Evolutionary conservation across 495 filamentous ascomycete genomes (phyloP).

Genomic region (Penicillium silybi): DNA sequence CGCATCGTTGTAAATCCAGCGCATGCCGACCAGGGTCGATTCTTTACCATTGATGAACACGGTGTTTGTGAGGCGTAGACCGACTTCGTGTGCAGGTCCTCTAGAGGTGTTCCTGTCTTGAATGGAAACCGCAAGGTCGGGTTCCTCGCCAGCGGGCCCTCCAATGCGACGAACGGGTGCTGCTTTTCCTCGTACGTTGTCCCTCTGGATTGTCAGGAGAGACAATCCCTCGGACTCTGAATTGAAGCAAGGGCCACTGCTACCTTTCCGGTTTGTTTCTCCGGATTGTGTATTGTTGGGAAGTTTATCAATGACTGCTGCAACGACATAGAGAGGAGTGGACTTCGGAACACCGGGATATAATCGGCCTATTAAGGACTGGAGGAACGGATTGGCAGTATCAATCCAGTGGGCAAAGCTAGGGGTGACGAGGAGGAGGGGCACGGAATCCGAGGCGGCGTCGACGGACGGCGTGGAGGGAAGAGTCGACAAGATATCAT

Average conservation of each 20-base stretch:
- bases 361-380: slow-evolving; percentile 27
- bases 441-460: slow-evolving; percentile 12
- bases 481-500: slow-evolving; percentile 32
- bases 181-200: slow-evolving; percentile 30
- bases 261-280: background rate
- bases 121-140: slow-evolving; percentile 32
- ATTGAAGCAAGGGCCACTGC: background rate
- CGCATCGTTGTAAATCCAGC: slow-evolving; percentile 42
- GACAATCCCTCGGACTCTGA: slow-evolving; percentile 34
- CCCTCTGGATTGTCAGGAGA: slow-evolving; percentile 23
- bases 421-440: slow-evolving; percentile 38
- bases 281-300: slow-evolving; percentile 6
- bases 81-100: slow-evolving; percentile 26
- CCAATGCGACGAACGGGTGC: slow-evolving; percentile 29
- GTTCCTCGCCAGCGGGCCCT: slow-evolving; percentile 28
- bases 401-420: slow-evolving; percentile 41
- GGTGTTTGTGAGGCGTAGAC: slow-evolving; percentile 70
- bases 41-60: slow-evolving; percentile 67
- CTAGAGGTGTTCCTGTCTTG: background rate
- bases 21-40: slow-evolving; percentile 56
- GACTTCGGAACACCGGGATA: slow-evolving; percentile 6
- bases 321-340: slow-evolving; percentile 23
- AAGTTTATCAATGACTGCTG: slow-evolving; percentile 38
- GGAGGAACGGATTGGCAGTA: slow-evolving; percentile 27
- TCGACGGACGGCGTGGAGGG: slow-evolving; percentile 14